Evolutionary conservation across 306 rosid genomes (phyloP).

Genomic region (Cicer judaicum): DNA sequence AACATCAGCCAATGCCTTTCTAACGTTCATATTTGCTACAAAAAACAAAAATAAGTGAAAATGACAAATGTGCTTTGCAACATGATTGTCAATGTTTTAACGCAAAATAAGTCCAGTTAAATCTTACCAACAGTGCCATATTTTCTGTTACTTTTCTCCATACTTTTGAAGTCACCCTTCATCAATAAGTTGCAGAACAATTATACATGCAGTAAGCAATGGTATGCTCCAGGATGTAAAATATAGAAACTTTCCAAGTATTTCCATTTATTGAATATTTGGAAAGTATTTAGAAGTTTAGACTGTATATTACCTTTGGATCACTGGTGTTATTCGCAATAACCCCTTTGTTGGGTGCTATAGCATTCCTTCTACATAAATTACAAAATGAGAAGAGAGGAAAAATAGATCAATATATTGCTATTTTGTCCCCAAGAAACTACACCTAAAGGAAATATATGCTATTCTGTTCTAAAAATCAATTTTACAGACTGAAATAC

Average conservation of each 20-base stretch:
- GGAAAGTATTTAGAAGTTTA: slow-evolving; percentile 35
- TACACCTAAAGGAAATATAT: slow-evolving; percentile 21
- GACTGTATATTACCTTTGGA: slow-evolving; percentile 57
- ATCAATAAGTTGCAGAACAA: slow-evolving; percentile 40
- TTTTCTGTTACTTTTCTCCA: slow-evolving; percentile 57
- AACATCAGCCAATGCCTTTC: slow-evolving; percentile 81
- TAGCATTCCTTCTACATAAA: slow-evolving; percentile 49
- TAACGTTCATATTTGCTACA: slow-evolving; percentile 52
- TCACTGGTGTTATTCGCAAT: slow-evolving; percentile 40
- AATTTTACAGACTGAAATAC: neutral
- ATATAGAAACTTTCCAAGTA: slow-evolving; percentile 8
- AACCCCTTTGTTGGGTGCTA: slow-evolving; percentile 48
- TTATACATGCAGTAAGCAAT: slow-evolving; percentile 17
- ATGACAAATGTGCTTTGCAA: slow-evolving; percentile 4
- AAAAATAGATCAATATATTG: neutral
- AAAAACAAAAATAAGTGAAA: slow-evolving; percentile 31
- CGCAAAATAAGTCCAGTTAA: slow-evolving; percentile 3
- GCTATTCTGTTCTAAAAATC: slow-evolving; percentile 23
- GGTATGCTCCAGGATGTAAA: slow-evolving; percentile 25
- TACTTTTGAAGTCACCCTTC: slow-evolving; percentile 56
- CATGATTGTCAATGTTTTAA: slow-evolving; percentile 14
- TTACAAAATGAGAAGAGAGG: slow-evolving; percentile 36
- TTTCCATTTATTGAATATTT: slow-evolving; percentile 1
- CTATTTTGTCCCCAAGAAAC: neutral
- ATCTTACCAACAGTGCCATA: slow-evolving; percentile 58